Conservation (phyloP, 2,329 filamentous ascomycete species). For the Immersiporthe knoxdaviesiana region DNA sequence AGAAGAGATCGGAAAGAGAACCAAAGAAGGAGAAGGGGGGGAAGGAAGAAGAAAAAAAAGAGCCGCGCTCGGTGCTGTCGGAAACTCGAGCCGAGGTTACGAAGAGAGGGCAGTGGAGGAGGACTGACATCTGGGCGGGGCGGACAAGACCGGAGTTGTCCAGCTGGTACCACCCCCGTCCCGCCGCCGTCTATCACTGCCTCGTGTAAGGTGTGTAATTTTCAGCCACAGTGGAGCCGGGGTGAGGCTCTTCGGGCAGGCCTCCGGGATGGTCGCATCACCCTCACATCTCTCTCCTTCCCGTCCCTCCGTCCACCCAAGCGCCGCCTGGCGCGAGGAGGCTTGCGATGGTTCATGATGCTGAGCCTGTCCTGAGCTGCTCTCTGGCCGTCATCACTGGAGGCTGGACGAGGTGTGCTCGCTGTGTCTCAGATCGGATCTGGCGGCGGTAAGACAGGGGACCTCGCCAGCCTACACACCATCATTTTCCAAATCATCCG, state of each 20-base stretch:
- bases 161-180: constrained; percentile 2
- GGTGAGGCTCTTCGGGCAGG: constrained; percentile 30
- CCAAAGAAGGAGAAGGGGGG: not conserved
- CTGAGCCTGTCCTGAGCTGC: not conserved
- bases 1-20: not conserved
- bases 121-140: not conserved
- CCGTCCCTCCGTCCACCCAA: constrained; percentile 4
- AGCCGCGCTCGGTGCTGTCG: not conserved
- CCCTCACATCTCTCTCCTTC: constrained; percentile 8
- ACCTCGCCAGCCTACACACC: constrained; percentile 1
- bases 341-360: constrained; percentile 6
- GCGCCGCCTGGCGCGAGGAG: constrained; percentile 8
- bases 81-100: constrained; percentile 2
- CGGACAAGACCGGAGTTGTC: constrained; percentile 2
- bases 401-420: not conserved
- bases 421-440: constrained; percentile 16
- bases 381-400: not conserved
- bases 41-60: not conserved
- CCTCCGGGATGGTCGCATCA: constrained; percentile 26
- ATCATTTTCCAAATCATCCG: not conserved
- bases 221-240: constrained; percentile 22
- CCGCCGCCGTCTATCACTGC: not conserved
- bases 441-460: constrained; percentile 22
- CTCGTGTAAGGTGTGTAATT: constrained; percentile 14
- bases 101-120: not conserved